Evolutionary conservation across 352 stramenopile species (phyloP).

Genomic region (Phytopythium helicoides): DNA sequence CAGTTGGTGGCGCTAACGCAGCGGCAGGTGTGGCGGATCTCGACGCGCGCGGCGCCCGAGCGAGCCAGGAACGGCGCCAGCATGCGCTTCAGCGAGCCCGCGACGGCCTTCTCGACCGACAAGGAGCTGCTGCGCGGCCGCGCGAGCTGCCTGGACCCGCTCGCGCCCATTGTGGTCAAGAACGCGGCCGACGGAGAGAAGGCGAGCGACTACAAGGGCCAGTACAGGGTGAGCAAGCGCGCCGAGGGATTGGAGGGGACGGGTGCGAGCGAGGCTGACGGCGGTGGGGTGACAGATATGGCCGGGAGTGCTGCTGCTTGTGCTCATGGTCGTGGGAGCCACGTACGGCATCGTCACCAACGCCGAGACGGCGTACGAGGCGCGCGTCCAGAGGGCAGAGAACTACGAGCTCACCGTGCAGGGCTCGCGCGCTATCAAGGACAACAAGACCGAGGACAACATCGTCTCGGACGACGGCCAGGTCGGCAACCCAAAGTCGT

Average conservation of each 20-base stretch:
- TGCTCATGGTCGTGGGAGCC: constrained; percentile 30
- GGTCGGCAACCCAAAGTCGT: constrained; percentile 55
- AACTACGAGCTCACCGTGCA: constrained; percentile 36
- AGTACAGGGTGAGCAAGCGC: constrained; percentile 30
- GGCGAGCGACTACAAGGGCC: constrained; percentile 38
- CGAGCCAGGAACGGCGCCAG: no score
- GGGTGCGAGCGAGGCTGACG: constrained; percentile 9
- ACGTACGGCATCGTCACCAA: constrained; percentile 33
- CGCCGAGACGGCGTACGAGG: constrained; percentile 27
- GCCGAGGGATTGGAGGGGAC: not conserved
- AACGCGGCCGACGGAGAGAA: constrained; percentile 21
- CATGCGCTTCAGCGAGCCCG: constrained; percentile 4
- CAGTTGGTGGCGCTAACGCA: no score
- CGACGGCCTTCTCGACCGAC: constrained; percentile 25
- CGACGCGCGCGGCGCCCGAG: not conserved
- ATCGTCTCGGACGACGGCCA: constrained; percentile 48
- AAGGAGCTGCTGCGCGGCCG: constrained; percentile 20
- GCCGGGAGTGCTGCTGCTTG: constrained; percentile 52
- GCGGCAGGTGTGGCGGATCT: constrained; percentile 6
- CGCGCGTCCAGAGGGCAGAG: constrained; percentile 14
- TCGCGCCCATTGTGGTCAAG: constrained; percentile 24
- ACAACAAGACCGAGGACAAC: constrained; percentile 30
- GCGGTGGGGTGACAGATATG: constrained; percentile 35
- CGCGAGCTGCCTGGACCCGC: constrained; percentile 19
- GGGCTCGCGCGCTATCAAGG: constrained; percentile 41